A percentile compares a stretch with the other conserved stretches of the same genome.
Evolutionary conservation across 441 rosid genomes (phyloP).

Genomic region (Pelargonium citronellum): DNA sequence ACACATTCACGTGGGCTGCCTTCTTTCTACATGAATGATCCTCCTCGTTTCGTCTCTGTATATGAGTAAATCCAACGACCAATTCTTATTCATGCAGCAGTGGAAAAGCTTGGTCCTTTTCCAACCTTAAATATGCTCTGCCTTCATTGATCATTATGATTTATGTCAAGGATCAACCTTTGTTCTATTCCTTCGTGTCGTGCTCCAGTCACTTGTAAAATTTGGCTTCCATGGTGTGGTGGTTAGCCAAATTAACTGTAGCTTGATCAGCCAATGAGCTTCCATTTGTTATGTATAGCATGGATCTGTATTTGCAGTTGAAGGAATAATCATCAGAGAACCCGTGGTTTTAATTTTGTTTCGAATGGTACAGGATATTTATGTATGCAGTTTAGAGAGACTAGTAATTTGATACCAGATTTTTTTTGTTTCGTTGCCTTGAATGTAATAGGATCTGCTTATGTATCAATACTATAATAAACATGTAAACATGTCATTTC

Average conservation of each 20-base stretch:
- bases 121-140: slow-evolving; percentile 18
- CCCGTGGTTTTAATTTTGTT: slow-evolving; percentile 18
- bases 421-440: not conserved
- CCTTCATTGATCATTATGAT: slow-evolving; percentile 10
- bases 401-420: not conserved
- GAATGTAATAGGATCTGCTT: not conserved
- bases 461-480: not conserved
- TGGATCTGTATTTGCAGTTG: slow-evolving; percentile 25
- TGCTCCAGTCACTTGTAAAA: slow-evolving; percentile 16
- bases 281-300: slow-evolving; percentile 31
- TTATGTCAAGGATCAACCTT: slow-evolving; percentile 18
- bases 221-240: slow-evolving; percentile 16
- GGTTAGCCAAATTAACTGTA: slow-evolving; percentile 12
- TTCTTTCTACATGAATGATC: slow-evolving; percentile 9
- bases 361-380: slow-evolving; percentile 22
- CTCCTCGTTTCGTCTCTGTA: slow-evolving; percentile 8
- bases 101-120: slow-evolving; percentile 19
- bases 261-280: slow-evolving; percentile 14
- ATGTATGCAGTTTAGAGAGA: slow-evolving; percentile 19
- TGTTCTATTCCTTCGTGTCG: slow-evolving; percentile 9
- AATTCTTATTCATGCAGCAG: slow-evolving; percentile 15
- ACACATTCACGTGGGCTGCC: slow-evolving; percentile 11
- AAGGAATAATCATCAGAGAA: slow-evolving; percentile 14
- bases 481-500: not conserved
- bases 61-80: slow-evolving; percentile 14